Evolutionary conservation across 106 monocot species (phyloP), one percentile per base, ranked within the genome.

Genomic region (Dendrobium huoshanense): DNA sequence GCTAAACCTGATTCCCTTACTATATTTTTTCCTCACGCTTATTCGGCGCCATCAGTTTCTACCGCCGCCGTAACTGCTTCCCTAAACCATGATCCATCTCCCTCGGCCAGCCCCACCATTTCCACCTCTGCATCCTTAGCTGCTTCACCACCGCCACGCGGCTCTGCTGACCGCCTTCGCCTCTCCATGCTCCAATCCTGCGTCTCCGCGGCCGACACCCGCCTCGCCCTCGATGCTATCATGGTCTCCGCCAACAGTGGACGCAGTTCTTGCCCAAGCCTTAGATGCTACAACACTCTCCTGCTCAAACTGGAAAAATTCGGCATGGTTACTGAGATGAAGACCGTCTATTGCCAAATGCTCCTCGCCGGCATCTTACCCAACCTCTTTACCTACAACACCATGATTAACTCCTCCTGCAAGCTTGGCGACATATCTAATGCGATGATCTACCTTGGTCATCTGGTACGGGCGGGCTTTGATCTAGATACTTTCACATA

Each of bases 251-350:
- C 74, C 13, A 40, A 72, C 29, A 72, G 31, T 40, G 72, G 72
- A 47, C 29, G 47, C 41, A 73, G 73, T 0, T 72, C 22, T 44
- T 37, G 19, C 20, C 49, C 44, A 2, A 72, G 37, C 29, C 54
- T 80, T 19, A 81, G n/a, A 65, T 81, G 74, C 51, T 87, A 33
- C 74, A 74, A 74, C 74, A 74, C 43, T 19, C 74, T 74, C 20
- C 43, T 74, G 16, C 43, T 74, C 19, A 74, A 74, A 44, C 20
- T 74, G 43, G 43, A 74, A 74, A 74, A 74, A 44, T 44, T 74
- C 29, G 43, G 74, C 43, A 74, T 74, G 74, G 43, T 74, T 44
- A 22, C 17, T 24, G 43, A 74, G 41, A 74, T 74, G 74, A 74
- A n/a, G 42, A 20, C 4, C 20, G 74, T 44, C 40, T 74, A 74